Conservation (phyloP, 768 basidiomycete genomes). For the Gloeostereum incarnatum region DNA sequence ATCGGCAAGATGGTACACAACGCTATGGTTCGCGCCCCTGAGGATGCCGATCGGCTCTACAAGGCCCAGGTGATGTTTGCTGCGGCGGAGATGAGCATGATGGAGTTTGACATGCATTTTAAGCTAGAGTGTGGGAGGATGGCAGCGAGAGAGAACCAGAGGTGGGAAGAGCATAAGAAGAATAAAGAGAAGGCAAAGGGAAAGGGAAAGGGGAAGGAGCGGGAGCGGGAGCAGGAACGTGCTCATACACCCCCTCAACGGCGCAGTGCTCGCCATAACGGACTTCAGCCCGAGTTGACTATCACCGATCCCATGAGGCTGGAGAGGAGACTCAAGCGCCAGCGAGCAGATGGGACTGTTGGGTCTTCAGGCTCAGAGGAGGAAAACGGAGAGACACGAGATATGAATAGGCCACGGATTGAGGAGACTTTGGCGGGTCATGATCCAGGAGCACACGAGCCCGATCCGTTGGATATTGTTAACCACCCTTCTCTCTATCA, state of each 20-base stretch:
- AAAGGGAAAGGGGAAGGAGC: conserved; percentile 44
- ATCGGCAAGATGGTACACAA: conserved; percentile 77
- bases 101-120: conserved; percentile 77
- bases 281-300: conserved; percentile 56
- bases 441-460: too few species aligned
- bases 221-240: conserved; percentile 31
- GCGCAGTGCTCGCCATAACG: conserved; percentile 66
- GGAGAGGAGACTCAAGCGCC: conserved; percentile 67
- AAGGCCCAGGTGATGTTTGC: conserved; percentile 62
- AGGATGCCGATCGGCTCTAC: conserved; percentile 67
- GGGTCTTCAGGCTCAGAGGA: conserved; percentile 41
- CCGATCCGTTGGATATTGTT: too few species aligned
- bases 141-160: conserved; percentile 65
- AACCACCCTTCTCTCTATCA: too few species aligned
- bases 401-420: conserved; percentile 51
- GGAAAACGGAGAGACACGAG: conserved; percentile 35
- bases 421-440: too few species aligned
- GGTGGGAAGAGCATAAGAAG: conserved; percentile 47
- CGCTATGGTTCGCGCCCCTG: conserved; percentile 40
- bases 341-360: conserved; percentile 50
- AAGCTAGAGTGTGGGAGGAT: conserved; percentile 80
- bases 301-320: conserved; percentile 71
- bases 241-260: conserved; percentile 38
- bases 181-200: conserved; percentile 50
- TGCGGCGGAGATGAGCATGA: conserved; percentile 32